phyloP scores from a whole-genome alignment of 805 yeast species.

The Myxozyma neglecta region DNA sequence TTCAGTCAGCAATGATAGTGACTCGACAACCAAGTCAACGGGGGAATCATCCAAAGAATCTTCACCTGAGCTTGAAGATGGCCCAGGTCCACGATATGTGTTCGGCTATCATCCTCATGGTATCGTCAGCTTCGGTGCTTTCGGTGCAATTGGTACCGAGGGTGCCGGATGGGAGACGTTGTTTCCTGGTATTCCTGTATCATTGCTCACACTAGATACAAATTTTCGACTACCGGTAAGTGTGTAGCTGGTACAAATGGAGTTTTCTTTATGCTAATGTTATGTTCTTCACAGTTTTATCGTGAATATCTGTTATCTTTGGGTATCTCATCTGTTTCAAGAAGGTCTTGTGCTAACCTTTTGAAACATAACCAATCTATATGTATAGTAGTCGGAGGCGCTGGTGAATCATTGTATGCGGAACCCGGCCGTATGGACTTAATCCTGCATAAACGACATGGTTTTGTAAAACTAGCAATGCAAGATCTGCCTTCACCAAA shows the following conservation, averaged over 20 bases:
- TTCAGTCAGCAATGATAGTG: not conserved
- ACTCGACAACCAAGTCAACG: not conserved
- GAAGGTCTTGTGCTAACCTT: conserved; percentile 64
- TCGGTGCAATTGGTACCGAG: conserved; percentile 81
- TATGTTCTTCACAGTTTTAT: conserved; percentile 47
- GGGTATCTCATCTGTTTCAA: conserved; percentile 84
- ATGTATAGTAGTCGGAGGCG: conserved; percentile 93
- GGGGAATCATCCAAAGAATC: not conserved
- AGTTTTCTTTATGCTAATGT: not conserved
- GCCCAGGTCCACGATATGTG: conserved; percentile 54
- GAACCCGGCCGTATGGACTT: conserved; percentile 61
- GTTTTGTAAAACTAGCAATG: conserved; percentile 84
- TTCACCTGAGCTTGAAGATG: not conserved
- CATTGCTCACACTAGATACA: conserved; percentile 75
- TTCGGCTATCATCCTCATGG: conserved; percentile 98
- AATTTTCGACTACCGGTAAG: conserved; percentile 72
- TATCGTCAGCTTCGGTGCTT: conserved; percentile 85
- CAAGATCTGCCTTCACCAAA: conserved; percentile 44
- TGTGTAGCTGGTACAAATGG: not conserved
- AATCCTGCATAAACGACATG: conserved; percentile 75
- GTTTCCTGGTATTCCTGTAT: conserved; percentile 82
- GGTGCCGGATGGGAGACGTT: conserved; percentile 65
- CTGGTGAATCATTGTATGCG: conserved; percentile 79
- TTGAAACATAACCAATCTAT: conserved; percentile 69
- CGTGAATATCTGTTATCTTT: conserved; percentile 79